Evolutionary conservation across 495 filamentous ascomycete genomes (phyloP), one percentile per base, ranked within the genome.

Genomic region (Penicillium nucicola): DNA sequence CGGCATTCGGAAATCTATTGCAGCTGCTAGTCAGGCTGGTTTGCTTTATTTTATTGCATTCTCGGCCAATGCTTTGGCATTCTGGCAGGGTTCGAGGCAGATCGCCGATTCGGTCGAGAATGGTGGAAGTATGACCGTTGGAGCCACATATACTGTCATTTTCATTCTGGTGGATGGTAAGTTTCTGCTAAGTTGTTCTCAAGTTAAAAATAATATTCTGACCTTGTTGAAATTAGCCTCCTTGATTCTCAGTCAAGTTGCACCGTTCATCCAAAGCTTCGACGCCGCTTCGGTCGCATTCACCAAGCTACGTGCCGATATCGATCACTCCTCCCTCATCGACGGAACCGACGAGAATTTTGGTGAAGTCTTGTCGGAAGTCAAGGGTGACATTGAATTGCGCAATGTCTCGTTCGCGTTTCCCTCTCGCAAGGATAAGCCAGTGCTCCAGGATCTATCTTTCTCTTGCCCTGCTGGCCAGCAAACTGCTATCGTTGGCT

Each of bases 21-120:
- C 77, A 0, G 67, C 73, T 7, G 83, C 75, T 2, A 62, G 79
- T 5, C 80, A 85, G 45, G 72, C 80, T 15, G 83, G 84, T 2
- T 53, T 81, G 17, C 60, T 86, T 20, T 86, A 84, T 52, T 85
- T 86, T 45, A 78, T 85, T 51, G 79, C 78, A 7, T 85, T 79
- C 53, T 72, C 77, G 2, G 82, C 78, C 10, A 84, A 84, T 57
- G 83, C 75, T 15, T 62, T 87, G 9, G 83, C 83, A 1, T 86
- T 84, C 50, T 87, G 81, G 81, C 77, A 85, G 49, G 84, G 83
- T 8, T 78, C 75, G 41, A 64, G 58, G 32, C 68, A 69, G 17
- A 75, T 85, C 43, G 77, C 76, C 14, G 57, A 74, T 50, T 67
- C 71, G 4, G 69, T 78, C 19, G 65, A 67, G 5, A 34, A 36